Conservation (phyloP, 352 stramenopile species). For the Elongisporangium prolatum region DNA sequence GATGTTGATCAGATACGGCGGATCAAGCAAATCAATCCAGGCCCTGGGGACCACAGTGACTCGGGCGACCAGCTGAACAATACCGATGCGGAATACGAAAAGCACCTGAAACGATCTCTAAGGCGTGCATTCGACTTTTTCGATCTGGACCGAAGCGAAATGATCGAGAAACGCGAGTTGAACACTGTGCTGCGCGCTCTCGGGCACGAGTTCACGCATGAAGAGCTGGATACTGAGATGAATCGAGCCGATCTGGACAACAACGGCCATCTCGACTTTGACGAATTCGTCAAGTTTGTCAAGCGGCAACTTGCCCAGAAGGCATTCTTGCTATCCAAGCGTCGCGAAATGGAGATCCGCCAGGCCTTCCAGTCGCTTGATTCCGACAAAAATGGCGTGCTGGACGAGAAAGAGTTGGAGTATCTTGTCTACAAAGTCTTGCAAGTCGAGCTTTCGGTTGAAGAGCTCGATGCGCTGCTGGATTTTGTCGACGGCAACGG, state of each 20-base stretch:
- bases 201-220: conserved; percentile 61
- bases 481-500: conserved; percentile 64
- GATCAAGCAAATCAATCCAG: conserved; percentile 15
- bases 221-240: conserved; percentile 66
- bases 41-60: conserved; percentile 1
- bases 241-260: conserved; percentile 47
- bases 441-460: conserved; percentile 64
- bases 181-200: conserved; percentile 59
- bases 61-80: conserved; percentile 18
- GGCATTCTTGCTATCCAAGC: conserved; percentile 47
- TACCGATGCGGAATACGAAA: conserved; percentile 55
- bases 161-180: conserved; percentile 69
- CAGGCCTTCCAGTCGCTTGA: conserved; percentile 68
- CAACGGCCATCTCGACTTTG: conserved; percentile 68
- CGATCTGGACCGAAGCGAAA: conserved; percentile 60
- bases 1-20: conserved; percentile 33
- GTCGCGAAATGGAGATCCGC: conserved; percentile 70
- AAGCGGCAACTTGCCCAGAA: conserved; percentile 55
- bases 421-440: conserved; percentile 72
- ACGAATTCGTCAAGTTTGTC: conserved; percentile 71
- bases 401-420: conserved; percentile 75
- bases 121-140: conserved; percentile 77
- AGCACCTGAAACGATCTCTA: conserved; percentile 52
- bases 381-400: conserved; percentile 51
- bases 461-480: conserved; percentile 65